phyloP scores from a whole-genome alignment of 495 filamentous ascomycete species.

The Thermochaetoides thermophila region DNA sequence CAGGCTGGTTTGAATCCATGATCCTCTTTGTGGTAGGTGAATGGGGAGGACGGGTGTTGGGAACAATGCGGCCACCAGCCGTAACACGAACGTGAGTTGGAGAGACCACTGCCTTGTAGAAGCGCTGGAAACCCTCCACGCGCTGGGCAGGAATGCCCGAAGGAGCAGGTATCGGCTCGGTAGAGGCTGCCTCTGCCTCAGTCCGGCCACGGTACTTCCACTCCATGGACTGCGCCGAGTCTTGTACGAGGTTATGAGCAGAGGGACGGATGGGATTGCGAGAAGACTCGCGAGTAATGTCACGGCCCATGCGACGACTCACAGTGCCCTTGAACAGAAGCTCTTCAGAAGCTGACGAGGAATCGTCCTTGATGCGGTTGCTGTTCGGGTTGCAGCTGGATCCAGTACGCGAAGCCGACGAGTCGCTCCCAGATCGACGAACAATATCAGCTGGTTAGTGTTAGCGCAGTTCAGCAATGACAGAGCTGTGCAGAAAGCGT shows the following conservation, averaged over 20 bases:
- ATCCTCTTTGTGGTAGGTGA: slow-evolving; percentile 30
- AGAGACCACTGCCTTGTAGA: slow-evolving; percentile 41
- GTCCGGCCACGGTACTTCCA: slow-evolving; percentile 31
- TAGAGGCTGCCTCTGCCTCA: slow-evolving; percentile 17
- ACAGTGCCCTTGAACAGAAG: slow-evolving; percentile 17
- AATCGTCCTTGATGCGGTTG: slow-evolving; percentile 14
- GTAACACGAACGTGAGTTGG: slow-evolving; percentile 40
- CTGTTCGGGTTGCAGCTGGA: slow-evolving; percentile 3
- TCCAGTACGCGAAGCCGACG: slow-evolving; percentile 1
- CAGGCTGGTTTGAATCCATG: slow-evolving; percentile 20
- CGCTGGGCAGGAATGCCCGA: slow-evolving; percentile 29
- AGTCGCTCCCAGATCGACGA: slow-evolving; percentile 10
- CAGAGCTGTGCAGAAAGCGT: slow-evolving; percentile 2
- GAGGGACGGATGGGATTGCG: neutral
- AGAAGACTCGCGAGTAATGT: slow-evolving; percentile 2
- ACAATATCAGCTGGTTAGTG: slow-evolving; percentile 13
- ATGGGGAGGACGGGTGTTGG: slow-evolving; percentile 34
- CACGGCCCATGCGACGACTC: slow-evolving; percentile 10
- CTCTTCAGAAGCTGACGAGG: slow-evolving; percentile 15
- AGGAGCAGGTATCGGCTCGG: slow-evolving; percentile 33
- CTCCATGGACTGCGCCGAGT: slow-evolving; percentile 6
- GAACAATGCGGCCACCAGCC: slow-evolving; percentile 41
- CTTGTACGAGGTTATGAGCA: neutral
- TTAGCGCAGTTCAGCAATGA: neutral
- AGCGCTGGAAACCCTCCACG: slow-evolving; percentile 39